phyloP scores from a whole-genome alignment of 148 eudicot genomes.

The Arbutus unedo region DNA sequence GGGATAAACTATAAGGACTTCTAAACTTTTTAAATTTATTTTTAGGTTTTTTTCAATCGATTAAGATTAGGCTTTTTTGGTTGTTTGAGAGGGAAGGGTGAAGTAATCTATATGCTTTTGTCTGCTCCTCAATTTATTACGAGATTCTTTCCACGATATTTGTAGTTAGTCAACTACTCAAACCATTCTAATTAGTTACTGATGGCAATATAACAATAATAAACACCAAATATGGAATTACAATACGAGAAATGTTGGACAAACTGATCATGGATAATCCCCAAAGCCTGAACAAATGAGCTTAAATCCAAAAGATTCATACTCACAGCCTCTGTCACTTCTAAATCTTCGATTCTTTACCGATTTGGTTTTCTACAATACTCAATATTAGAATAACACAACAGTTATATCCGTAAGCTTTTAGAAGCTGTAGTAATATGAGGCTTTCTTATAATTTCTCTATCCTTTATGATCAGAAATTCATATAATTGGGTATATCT shows the following conservation, averaged over 20 bases:
- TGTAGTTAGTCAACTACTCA: background rate
- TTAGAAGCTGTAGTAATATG: background rate
- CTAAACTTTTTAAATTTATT: background rate
- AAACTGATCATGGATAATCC: no score
- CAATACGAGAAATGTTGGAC: no score
- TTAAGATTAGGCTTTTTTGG: background rate
- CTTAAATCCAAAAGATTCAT: no score
- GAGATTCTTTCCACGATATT: background rate
- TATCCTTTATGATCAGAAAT: background rate
- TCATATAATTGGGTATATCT: background rate
- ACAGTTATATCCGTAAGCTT: background rate
- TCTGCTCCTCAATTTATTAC: background rate
- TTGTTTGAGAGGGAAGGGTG: background rate
- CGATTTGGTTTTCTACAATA: no score
- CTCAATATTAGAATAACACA: no score
- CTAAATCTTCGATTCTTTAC: no score
- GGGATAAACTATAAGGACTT: background rate
- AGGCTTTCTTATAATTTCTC: background rate
- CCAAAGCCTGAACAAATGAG: no score
- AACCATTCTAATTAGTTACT: background rate
- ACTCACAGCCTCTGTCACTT: no score
- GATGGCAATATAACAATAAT: no score
- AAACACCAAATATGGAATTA: no score
- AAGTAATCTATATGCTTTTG: background rate
- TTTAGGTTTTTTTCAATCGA: background rate